Percentiles rank a stretch among this genome's conserved stretches.
Conservation (phyloP, 805 yeast species). For the Starmera amethionina region DNA sequence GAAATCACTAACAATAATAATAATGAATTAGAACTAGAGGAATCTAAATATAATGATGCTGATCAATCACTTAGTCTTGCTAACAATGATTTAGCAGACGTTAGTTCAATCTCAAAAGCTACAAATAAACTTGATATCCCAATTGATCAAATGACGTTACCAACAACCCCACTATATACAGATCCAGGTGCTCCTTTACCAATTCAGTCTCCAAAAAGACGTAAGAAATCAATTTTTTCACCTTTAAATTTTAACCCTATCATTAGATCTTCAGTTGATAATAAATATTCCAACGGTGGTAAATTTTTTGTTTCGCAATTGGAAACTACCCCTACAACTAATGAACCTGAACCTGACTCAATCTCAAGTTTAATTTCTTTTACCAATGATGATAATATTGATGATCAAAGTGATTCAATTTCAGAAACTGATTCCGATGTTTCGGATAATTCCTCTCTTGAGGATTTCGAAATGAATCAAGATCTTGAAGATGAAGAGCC, state of each 20-base stretch:
- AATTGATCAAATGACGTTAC: conserved; percentile 45
- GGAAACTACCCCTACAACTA: conserved; percentile 3
- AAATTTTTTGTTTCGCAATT: conserved; percentile 53
- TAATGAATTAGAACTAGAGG: conserved; percentile 18
- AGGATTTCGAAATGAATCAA: conserved; percentile 10
- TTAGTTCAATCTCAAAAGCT: background rate
- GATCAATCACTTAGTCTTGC: background rate
- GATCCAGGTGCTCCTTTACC: conserved; percentile 88
- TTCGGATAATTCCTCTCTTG: conserved; percentile 7
- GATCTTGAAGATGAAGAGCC: too few relatives aligned
- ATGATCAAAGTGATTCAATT: conserved; percentile 12
- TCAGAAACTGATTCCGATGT: conserved; percentile 16
- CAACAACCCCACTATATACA: conserved; percentile 44
- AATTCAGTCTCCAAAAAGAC: conserved; percentile 31
- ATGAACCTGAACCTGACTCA: conserved; percentile 13
- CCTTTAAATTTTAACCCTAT: conserved; percentile 77
- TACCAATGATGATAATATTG: conserved; percentile 15
- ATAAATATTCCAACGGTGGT: conserved; percentile 85
- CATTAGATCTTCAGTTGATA: conserved; percentile 66
- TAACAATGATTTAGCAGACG: background rate
- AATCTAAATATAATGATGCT: background rate
- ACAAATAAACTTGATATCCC: conserved; percentile 36
- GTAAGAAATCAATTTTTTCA: conserved; percentile 60
- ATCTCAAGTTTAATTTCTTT: conserved; percentile 8
- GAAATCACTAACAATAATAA: conserved; percentile 4